phyloP scores from a whole-genome alignment of 352 stramenopile genomes.

The Halophytophthora polymorphica region DNA sequence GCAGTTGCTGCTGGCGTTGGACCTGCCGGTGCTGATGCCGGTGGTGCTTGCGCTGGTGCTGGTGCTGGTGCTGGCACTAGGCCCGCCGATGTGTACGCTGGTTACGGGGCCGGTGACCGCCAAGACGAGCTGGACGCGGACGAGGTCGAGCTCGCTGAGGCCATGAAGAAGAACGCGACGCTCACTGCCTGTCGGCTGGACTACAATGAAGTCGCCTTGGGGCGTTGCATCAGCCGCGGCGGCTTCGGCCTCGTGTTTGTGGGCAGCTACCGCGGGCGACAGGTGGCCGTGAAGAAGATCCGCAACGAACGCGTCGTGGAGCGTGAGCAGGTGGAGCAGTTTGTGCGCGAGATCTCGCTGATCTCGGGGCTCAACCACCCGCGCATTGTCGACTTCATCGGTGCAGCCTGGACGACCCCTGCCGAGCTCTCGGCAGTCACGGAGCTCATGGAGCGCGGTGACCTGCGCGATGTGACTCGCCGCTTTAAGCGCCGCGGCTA shows the following conservation, averaged over 20 bases:
- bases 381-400: slow-evolving; percentile 65
- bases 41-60: neutral
- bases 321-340: slow-evolving; percentile 48
- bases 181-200: slow-evolving; percentile 36
- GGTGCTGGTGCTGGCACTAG: neutral
- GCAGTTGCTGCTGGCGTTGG: slow-evolving; percentile 4
- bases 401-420: slow-evolving; percentile 48
- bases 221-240: slow-evolving; percentile 35
- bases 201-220: slow-evolving; percentile 29
- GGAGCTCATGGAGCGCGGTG: slow-evolving; percentile 67
- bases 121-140: slow-evolving; percentile 23
- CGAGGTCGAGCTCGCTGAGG: slow-evolving; percentile 23
- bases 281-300: slow-evolving; percentile 49
- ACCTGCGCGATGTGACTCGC: slow-evolving; percentile 55
- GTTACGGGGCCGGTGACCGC: slow-evolving; percentile 18
- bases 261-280: slow-evolving; percentile 29
- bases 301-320: slow-evolving; percentile 30
- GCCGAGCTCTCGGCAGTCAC: slow-evolving; percentile 51
- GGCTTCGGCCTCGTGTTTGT: slow-evolving; percentile 46
- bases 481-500: slow-evolving; percentile 39
- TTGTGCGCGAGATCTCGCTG: slow-evolving; percentile 56
- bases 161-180: slow-evolving; percentile 26
- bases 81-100: slow-evolving; percentile 3
- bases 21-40: neutral
- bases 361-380: slow-evolving; percentile 49